Conservation (phyloP, 2,329 filamentous ascomycete genomes). For the Thelonectria olida region DNA sequence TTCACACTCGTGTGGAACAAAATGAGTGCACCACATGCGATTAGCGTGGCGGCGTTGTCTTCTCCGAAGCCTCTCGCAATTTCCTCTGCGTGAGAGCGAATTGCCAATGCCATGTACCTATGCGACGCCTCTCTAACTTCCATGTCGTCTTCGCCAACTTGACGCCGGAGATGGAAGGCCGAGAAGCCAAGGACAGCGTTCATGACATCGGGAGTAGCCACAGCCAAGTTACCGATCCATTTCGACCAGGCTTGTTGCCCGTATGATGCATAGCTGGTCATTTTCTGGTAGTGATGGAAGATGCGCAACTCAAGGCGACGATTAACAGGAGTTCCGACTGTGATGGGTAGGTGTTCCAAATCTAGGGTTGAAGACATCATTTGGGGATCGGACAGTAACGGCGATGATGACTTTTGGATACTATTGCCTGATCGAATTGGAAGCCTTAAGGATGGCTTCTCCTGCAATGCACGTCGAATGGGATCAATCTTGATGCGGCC, state of each 20-base stretch:
- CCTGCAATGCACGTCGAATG: background rate
- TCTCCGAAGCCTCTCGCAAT: background rate
- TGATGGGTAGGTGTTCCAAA: background rate
- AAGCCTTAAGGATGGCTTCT: background rate
- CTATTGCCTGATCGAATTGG: background rate
- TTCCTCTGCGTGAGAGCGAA: conserved; percentile 9
- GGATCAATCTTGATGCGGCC: conserved; percentile 4
- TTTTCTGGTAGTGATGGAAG: conserved; percentile 17
- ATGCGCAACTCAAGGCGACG: conserved; percentile 14
- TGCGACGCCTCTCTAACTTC: conserved; percentile 8
- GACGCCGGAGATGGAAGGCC: conserved; percentile 16
- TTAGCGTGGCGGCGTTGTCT: conserved; percentile 1
- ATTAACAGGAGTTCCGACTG: background rate
- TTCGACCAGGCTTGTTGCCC: conserved; percentile 1
- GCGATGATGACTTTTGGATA: background rate
- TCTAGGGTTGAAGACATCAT: background rate
- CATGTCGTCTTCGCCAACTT: background rate
- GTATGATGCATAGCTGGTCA: background rate
- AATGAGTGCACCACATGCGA: conserved; percentile 12
- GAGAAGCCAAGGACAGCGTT: conserved; percentile 20
- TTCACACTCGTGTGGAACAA: conserved; percentile 19
- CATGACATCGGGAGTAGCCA: conserved; percentile 1
- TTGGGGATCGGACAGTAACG: background rate
- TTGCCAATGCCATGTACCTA: conserved; percentile 17
- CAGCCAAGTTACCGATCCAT: conserved; percentile 13